These are phyloP conservation scores for Aspergillaceae sp. DNA, from an alignment of 2,329 filamentous ascomycete genomes.

Conservation along the genomic window DNA sequence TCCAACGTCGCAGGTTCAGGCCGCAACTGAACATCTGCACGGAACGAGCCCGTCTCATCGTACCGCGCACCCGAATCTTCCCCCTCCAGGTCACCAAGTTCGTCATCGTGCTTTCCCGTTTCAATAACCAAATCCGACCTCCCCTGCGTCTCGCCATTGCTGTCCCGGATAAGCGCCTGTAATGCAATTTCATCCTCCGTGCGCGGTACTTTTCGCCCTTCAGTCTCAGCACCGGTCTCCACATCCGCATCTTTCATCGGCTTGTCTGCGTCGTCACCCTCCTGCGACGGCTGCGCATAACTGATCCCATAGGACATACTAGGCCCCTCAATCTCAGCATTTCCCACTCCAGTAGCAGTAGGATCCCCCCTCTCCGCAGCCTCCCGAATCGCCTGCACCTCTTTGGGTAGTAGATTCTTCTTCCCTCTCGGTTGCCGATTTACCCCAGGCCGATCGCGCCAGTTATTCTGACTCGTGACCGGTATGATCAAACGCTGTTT, in stretches of 20 bases:
- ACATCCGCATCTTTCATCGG: conserved; percentile 19
- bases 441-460: conserved; percentile 36
- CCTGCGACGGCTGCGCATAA: conserved; percentile 27
- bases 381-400: conserved; percentile 44
- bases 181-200: conserved; percentile 57
- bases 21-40: conserved; percentile 59
- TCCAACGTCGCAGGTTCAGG: conserved; percentile 69
- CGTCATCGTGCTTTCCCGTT: conserved; percentile 20
- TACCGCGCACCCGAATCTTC: conserved; percentile 16
- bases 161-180: conserved; percentile 56
- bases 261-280: conserved; percentile 12
- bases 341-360: conserved; percentile 17
- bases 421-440: conserved; percentile 48
- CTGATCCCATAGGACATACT: conserved; percentile 49
- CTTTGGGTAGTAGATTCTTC: conserved; percentile 52
- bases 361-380: conserved; percentile 25
- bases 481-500: conserved; percentile 64
- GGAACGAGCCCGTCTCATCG: conserved; percentile 53
- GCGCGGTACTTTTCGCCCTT: conserved; percentile 26
- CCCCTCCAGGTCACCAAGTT: conserved; percentile 3
- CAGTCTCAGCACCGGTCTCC: neutral
- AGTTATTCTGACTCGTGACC: conserved; percentile 78
- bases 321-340: conserved; percentile 43
- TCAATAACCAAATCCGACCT: conserved; percentile 48
- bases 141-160: conserved; percentile 31